phyloP scores from a whole-genome alignment of 345 rosid genomes.

The Arabidopsis suecica region DNA sequence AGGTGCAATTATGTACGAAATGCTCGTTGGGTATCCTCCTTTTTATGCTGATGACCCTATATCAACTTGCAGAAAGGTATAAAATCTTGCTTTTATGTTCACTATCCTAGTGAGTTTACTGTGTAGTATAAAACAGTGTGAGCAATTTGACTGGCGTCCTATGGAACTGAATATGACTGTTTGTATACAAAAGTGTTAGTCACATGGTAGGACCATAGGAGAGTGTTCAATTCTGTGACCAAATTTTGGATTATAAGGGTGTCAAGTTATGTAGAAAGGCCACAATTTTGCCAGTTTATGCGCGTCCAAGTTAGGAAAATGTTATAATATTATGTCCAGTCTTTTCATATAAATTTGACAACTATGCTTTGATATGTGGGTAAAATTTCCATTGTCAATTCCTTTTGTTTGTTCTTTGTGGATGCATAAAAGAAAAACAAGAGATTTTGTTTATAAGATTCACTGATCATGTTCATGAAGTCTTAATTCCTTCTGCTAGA shows the following conservation, averaged over 20 bases:
- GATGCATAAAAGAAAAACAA: not conserved
- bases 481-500: constrained; percentile 54
- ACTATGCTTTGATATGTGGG: constrained; percentile 9
- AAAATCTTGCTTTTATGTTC: constrained; percentile 29
- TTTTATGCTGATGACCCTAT: constrained; percentile 95
- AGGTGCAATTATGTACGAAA: constrained; percentile 97
- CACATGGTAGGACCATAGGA: not conserved
- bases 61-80: constrained; percentile 92
- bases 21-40: constrained; percentile 98
- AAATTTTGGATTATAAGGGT: not conserved
- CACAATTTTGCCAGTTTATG: constrained; percentile 5
- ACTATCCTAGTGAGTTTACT: constrained; percentile 25
- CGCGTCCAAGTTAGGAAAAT: constrained; percentile 6
- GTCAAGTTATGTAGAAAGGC: not conserved
- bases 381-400: not conserved
- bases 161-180: constrained; percentile 11
- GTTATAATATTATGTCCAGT: not conserved
- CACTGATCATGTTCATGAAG: constrained; percentile 27
- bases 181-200: not conserved
- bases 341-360: constrained; percentile 8
- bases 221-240: not conserved
- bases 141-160: constrained; percentile 24
- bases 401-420: not conserved
- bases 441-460: constrained; percentile 28
- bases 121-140: constrained; percentile 1